Evolutionary conservation across 148 eudicot genomes (phyloP).

Genomic region (Agrostemma githago): DNA sequence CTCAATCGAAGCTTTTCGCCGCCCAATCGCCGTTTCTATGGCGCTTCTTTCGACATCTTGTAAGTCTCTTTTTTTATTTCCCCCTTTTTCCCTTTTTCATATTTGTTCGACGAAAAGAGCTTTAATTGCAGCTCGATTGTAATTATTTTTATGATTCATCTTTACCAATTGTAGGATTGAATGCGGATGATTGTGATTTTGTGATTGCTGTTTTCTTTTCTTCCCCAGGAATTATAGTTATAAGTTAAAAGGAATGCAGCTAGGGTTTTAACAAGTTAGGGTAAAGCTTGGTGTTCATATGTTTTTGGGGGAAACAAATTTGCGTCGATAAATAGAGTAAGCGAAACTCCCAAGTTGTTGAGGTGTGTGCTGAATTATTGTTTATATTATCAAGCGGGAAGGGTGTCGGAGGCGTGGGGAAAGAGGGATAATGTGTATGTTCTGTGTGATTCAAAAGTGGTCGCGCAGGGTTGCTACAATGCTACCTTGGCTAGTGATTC

Average conservation of each 20-base stretch:
- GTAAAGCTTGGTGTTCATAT: constrained; percentile 20
- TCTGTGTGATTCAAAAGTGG: constrained; percentile 98
- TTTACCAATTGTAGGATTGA: not conserved
- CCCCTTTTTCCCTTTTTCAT: not conserved
- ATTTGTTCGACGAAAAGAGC: not conserved
- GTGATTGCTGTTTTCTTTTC: not conserved
- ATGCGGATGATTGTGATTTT: constrained; percentile 20
- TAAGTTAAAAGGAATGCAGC: constrained; percentile 12
- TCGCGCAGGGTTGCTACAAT: constrained; percentile 96
- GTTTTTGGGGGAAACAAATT: not conserved
- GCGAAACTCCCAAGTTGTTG: constrained; percentile 20
- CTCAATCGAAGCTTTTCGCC: constrained; percentile 21
- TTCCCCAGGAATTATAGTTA: constrained; percentile 4
- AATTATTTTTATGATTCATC: not conserved
- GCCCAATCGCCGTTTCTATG: constrained; percentile 12
- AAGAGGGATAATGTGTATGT: constrained; percentile 99
- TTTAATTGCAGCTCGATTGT: constrained; percentile 24
- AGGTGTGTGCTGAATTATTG: constrained; percentile 8
- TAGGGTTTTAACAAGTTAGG: constrained; percentile 33
- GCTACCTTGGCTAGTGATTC: constrained; percentile 98
- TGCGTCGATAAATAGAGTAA: constrained; percentile 9
- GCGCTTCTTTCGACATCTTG: constrained; percentile 9
- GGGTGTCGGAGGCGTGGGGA: constrained; percentile 39
- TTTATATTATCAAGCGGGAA: constrained; percentile 18
- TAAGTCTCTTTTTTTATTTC: constrained; percentile 14